Conservation (phyloP, 140 eudicot genomes). For the Anethum foeniculum region DNA sequence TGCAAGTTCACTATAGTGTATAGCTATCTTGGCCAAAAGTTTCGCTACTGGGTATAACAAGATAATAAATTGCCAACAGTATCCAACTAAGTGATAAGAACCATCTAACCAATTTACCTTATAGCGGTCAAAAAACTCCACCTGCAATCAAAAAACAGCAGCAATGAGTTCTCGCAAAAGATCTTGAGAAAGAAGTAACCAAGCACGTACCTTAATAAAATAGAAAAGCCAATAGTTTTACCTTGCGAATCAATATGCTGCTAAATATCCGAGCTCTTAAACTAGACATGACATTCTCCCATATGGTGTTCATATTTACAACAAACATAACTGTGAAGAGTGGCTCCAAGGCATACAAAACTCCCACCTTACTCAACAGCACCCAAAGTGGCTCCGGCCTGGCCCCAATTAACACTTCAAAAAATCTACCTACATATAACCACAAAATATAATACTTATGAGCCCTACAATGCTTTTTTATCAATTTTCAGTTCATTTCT, state of each 20-base stretch:
- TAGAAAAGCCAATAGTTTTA: slow-evolving; percentile 9
- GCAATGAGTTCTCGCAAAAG: background rate
- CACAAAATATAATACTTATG: background rate
- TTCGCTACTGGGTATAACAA: background rate
- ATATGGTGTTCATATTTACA: slow-evolving; percentile 70
- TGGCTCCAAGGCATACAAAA: slow-evolving; percentile 78
- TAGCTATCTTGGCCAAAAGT: background rate
- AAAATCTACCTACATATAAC: slow-evolving; percentile 68
- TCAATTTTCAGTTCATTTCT: background rate
- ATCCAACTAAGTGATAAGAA: background rate
- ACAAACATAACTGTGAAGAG: slow-evolving; percentile 73
- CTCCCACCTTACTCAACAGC: slow-evolving; percentile 57
- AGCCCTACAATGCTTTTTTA: background rate
- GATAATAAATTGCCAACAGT: background rate
- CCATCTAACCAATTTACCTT: slow-evolving; percentile 26
- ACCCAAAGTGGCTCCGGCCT: slow-evolving; percentile 77
- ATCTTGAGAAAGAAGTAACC: background rate
- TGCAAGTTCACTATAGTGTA: background rate
- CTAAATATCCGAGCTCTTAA: slow-evolving; percentile 89
- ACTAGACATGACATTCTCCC: slow-evolving; percentile 99
- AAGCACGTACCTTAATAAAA: background rate
- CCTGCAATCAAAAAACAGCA: slow-evolving; percentile 42
- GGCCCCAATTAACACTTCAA: slow-evolving; percentile 77
- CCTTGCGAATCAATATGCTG: slow-evolving; percentile 84
- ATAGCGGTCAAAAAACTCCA: slow-evolving; percentile 90